Percentiles rank a stretch among this genome's conserved stretches.
Evolutionary conservation across 164 flowering plant species (phyloP).

Genomic region (Magnolia officinalis): DNA sequence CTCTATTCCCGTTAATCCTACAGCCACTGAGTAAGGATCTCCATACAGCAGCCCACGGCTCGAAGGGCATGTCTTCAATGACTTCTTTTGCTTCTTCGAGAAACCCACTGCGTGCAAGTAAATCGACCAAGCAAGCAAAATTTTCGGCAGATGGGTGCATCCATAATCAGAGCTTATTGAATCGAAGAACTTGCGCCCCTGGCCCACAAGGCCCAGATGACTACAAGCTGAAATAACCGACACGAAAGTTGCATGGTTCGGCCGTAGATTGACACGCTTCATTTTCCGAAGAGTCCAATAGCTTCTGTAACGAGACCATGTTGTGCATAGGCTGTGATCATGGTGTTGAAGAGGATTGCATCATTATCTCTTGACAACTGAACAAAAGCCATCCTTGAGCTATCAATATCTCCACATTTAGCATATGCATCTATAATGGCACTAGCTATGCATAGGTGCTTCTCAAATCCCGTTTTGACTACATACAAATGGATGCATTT

Average conservation of each 20-base stretch:
- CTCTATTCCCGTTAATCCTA: constrained; percentile 39
- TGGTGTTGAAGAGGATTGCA: constrained; percentile 36
- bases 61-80: constrained; percentile 47
- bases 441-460: constrained; percentile 33
- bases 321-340: constrained; percentile 54
- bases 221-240: constrained; percentile 47
- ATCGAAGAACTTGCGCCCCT: constrained; percentile 36
- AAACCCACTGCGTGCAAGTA: constrained; percentile 48
- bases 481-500: constrained; percentile 37
- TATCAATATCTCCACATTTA: constrained; percentile 50
- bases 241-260: constrained; percentile 51
- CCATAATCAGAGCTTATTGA: constrained; percentile 30
- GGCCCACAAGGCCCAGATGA: constrained; percentile 42
- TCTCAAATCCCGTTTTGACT: constrained; percentile 40
- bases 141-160: constrained; percentile 37
- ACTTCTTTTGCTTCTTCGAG: constrained; percentile 41
- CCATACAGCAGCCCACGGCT: constrained; percentile 52
- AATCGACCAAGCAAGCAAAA: constrained; percentile 52
- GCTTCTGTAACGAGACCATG: constrained; percentile 48
- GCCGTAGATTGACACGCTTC: constrained; percentile 35
- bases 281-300: constrained; percentile 31
- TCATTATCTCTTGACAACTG: constrained; percentile 22
- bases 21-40: constrained; percentile 59
- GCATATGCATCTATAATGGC: constrained; percentile 55
- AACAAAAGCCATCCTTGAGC: constrained; percentile 37